Evolutionary conservation across 305 asterid species (phyloP).

Genomic region (Solanum hybrid): DNA sequence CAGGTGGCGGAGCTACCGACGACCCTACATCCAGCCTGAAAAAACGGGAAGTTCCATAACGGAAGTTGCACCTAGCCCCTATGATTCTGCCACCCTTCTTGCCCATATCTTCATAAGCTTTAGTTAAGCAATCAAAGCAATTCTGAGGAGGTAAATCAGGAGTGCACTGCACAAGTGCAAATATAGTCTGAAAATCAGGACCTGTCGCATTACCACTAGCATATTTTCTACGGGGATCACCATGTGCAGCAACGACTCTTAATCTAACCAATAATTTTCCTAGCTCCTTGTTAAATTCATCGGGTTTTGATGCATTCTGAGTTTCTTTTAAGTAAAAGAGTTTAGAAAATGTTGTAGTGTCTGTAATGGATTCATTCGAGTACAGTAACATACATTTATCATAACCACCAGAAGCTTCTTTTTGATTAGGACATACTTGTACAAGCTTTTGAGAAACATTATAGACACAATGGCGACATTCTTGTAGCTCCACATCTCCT

Average conservation of each 20-base stretch:
- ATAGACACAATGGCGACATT: background rate
- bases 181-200: background rate
- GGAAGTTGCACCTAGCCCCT: background rate
- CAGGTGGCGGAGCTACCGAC: background rate
- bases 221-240: background rate
- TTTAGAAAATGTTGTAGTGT: too few species aligned
- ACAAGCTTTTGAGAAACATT: background rate
- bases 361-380: too few species aligned
- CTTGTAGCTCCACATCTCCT: background rate
- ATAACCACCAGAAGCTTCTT: too few species aligned
- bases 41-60: background rate
- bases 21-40: background rate
- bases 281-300: too few species aligned
- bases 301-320: too few species aligned
- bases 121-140: background rate
- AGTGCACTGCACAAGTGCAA: background rate
- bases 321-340: too few species aligned
- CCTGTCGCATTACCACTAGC: background rate
- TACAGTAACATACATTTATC: too few species aligned
- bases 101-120: background rate
- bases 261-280: background rate
- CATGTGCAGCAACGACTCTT: background rate
- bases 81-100: background rate
- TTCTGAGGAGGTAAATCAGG: background rate
- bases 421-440: background rate